phyloP scores from a whole-genome alignment of 192 early-diverging fungal genomes.

The Thoreauomyces humboldtii region DNA sequence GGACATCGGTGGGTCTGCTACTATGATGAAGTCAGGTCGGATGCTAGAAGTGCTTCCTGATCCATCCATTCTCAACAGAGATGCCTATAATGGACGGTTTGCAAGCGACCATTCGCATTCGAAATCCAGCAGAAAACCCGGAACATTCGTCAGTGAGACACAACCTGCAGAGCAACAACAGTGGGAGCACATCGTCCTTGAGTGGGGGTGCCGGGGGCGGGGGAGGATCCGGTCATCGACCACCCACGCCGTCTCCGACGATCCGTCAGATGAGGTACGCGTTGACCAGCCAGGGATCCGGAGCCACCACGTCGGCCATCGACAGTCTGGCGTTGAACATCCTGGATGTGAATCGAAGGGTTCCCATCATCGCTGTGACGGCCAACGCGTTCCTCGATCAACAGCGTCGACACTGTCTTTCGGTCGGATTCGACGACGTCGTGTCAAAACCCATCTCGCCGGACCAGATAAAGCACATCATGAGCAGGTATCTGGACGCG shows the following conservation, averaged over 20 bases:
- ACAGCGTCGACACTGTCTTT: constrained; percentile 24
- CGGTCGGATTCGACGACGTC: constrained; percentile 25
- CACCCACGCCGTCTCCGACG: constrained; percentile 16
- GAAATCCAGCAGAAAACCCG: constrained; percentile 17
- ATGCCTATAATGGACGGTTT: constrained; percentile 31
- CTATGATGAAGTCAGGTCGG: too few species aligned
- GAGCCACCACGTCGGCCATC: background rate
- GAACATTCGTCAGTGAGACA: constrained; percentile 2
- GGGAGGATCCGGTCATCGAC: background rate
- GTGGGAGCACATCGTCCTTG: background rate
- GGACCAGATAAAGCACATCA: constrained; percentile 7
- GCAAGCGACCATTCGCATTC: constrained; percentile 20
- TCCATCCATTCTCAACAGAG: too few species aligned
- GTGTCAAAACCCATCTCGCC: constrained; percentile 23
- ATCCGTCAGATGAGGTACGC: constrained; percentile 22
- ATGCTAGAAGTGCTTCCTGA: too few species aligned
- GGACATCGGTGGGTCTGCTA: constrained; percentile 23
- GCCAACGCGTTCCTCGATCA: constrained; percentile 27
- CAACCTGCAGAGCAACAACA: constrained; percentile 6
- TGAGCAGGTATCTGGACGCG: constrained; percentile 19
- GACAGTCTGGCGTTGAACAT: constrained; percentile 3
- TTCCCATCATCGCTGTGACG: constrained; percentile 25
- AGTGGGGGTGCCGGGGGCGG: background rate
- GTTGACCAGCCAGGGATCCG: constrained; percentile 1
- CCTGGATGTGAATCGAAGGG: constrained; percentile 14